Evolutionary conservation across 305 asterid species (phyloP).

Genomic region (Withania somnifera): DNA sequence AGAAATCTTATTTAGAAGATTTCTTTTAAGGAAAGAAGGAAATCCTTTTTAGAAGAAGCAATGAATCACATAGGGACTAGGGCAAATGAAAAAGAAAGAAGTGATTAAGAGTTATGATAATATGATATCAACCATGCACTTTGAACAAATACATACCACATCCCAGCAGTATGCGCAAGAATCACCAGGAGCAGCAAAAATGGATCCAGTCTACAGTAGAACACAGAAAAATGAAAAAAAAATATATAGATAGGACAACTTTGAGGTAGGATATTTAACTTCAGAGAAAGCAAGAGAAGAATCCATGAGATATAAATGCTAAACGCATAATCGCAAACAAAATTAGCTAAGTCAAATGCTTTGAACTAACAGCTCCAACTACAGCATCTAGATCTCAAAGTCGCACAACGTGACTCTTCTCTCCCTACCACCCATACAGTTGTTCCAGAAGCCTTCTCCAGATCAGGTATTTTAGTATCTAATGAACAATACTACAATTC

Average conservation of each 20-base stretch:
- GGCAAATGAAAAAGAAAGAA: not conserved
- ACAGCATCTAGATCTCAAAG: not conserved
- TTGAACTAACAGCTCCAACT: not conserved
- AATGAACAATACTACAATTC: not conserved
- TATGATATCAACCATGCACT: constrained; percentile 6
- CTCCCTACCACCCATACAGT: not conserved
- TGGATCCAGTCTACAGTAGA: constrained; percentile 47
- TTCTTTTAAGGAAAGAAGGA: not conserved
- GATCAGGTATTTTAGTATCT: not conserved
- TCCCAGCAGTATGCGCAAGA: constrained; percentile 96
- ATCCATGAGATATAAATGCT: not conserved
- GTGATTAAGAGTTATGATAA: not conserved
- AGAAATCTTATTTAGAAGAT: not conserved
- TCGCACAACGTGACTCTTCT: not conserved
- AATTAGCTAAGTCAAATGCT: not conserved
- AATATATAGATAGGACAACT: not conserved
- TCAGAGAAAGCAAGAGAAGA: not conserved
- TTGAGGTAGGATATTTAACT: not conserved
- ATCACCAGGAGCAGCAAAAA: constrained; percentile 92
- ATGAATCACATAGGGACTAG: not conserved
- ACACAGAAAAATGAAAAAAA: not conserved
- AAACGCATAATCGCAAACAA: not conserved
- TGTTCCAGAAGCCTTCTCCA: not conserved
- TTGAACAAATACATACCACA: constrained; percentile 50
- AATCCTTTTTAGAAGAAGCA: not conserved